Conservation (phyloP, 148 eudicot species). For the Vaccinium vitisidaea region DNA sequence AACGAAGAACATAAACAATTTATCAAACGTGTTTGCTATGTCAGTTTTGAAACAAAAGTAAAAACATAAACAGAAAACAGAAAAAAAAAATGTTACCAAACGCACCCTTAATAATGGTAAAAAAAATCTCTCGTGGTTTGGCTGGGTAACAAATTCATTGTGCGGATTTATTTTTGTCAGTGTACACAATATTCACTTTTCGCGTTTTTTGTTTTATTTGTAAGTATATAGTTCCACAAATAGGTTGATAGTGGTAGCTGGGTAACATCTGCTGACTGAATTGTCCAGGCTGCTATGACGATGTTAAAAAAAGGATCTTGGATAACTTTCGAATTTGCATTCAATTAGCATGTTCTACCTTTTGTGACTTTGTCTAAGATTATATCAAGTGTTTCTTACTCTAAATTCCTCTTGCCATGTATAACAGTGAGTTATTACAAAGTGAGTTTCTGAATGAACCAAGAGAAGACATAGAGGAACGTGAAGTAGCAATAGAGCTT, state of each 20-base stretch:
- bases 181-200: background rate
- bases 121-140: background rate
- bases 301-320: background rate
- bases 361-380: background rate
- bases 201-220: background rate
- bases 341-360: slow-evolving; percentile 9
- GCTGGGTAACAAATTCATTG: background rate
- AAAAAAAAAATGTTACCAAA: too few relatives aligned
- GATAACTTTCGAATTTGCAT: background rate
- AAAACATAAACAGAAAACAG: background rate
- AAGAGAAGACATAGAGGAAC: slow-evolving; percentile 66
- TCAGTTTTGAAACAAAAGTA: too few relatives aligned
- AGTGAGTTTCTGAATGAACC: slow-evolving; percentile 85
- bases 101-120: background rate
- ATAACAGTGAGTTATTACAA: slow-evolving; percentile 77
- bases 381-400: background rate
- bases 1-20: too few relatives aligned
- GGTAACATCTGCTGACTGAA: background rate
- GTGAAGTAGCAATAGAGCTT: slow-evolving; percentile 79
- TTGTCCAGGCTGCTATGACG: background rate
- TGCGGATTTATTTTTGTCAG: background rate
- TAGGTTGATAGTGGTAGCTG: background rate
- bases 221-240: background rate
- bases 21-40: too few relatives aligned
- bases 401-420: background rate